Evolutionary conservation across 2,329 filamentous ascomycete species (phyloP), one percentile per base, ranked within the genome.

Genomic region (Teratosphaeria nubilosa): DNA sequence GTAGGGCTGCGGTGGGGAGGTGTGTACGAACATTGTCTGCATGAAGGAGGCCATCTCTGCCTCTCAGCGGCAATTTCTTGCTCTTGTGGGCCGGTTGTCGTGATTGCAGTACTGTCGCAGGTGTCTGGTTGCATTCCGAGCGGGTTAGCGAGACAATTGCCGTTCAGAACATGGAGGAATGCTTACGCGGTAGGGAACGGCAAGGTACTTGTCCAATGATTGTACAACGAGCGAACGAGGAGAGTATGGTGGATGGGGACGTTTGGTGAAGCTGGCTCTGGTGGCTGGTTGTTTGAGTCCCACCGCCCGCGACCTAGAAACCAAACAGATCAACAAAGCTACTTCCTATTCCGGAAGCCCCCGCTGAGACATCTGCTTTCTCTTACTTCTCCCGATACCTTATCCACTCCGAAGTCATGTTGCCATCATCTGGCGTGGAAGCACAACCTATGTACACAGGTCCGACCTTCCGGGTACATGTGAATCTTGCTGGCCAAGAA

Each of bases 21-120:
- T 64, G 63, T 67, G 68, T 63, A 88, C 86, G 77, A 79, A 90
- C 86, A 90, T 88, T 73, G 88, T 91, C 66, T 86, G 89, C 71
- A 91, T 86, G 77, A 91, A 88, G 65, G 86, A 87, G 71, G 86
- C 82, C 87, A 90, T 90, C 22, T 5, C 22, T 25, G 13, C 16
- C 53, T 37, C 41, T 6, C 41, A 22, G 20, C 6, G n/a, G 41
- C 41, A 22, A 11, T 24, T 10, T 48, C n/a, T 22, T 48, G 41
- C 41, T 48, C 41, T 48, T 48, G 41, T 48, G 41, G 22, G n/a
- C 41, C 41, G 37, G 16, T 16, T 48, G 41, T 48, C 41, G n/a
- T 48, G 41, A 48, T 48, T 48, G 20, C 41, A 22, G 41, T 48
- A n/a, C 41, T 48, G 20, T 48, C 20, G 41, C 41, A 48, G 41